Percentiles rank a stretch among this genome's conserved stretches.
Evolutionary conservation across 345 rosid genomes (phyloP).

Genomic region (Citrus trifoliata): DNA sequence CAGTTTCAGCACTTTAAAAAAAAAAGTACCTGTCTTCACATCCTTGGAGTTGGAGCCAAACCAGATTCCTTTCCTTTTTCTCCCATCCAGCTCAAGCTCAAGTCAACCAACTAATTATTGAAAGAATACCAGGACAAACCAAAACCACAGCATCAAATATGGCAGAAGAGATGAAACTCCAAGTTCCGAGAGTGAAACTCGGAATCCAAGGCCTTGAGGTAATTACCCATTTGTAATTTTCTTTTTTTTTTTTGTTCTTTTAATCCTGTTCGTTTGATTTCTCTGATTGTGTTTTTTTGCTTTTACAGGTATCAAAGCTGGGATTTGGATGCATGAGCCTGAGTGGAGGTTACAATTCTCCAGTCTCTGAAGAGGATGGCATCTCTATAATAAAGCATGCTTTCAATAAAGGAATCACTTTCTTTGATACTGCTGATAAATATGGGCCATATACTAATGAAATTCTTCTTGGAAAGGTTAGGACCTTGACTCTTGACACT

Average conservation of each 20-base stretch:
- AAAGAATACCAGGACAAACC: background rate
- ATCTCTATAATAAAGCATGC: slow-evolving; percentile 32
- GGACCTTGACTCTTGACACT: too few species aligned
- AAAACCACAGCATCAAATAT: background rate
- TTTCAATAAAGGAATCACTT: slow-evolving; percentile 27
- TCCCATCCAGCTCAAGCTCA: background rate
- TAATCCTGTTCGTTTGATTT: background rate
- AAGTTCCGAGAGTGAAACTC: slow-evolving; percentile 14
- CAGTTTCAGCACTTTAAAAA: too few species aligned
- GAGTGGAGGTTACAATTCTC: slow-evolving; percentile 23
- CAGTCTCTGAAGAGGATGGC: slow-evolving; percentile 29
- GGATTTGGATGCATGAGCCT: slow-evolving; percentile 40
- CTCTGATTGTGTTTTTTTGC: background rate
- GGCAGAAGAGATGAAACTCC: slow-evolving; percentile 2
- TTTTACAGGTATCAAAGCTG: slow-evolving; percentile 35
- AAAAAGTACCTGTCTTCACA: background rate
- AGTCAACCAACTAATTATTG: background rate
- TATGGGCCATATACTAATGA: slow-evolving; percentile 35
- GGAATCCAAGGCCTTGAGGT: slow-evolving; percentile 27
- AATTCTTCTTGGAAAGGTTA: slow-evolving; percentile 31
- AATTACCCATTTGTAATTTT: background rate
- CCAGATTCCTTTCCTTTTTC: background rate
- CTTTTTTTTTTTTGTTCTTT: too few species aligned
- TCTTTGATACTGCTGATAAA: slow-evolving; percentile 34
- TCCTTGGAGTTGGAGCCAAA: too few species aligned